Percentiles rank a stretch among this genome's conserved stretches.
These are phyloP conservation scores for Caryopteris hybrid DNA, from an alignment of 305 asterid genomes.

Conservation along the genomic window DNA sequence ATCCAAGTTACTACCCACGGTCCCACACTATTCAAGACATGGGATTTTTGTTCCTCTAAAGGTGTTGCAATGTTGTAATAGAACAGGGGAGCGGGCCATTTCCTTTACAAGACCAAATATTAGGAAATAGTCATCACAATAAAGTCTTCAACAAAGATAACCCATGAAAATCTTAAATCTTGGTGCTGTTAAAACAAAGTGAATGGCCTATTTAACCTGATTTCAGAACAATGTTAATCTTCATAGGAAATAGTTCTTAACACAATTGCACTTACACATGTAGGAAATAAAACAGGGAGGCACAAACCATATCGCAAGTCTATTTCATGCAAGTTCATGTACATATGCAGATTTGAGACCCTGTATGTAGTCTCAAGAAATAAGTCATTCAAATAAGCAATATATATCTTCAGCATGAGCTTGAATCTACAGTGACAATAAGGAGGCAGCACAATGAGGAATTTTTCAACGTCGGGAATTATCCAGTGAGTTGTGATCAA, in stretches of 20 bases:
- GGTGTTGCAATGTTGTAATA: background rate
- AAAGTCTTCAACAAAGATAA: background rate
- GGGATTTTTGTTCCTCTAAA: background rate
- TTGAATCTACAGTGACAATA: background rate
- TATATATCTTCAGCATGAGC: background rate
- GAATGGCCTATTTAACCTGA: background rate
- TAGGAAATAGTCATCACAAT: conserved; percentile 1
- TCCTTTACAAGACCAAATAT: background rate
- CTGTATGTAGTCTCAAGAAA: background rate
- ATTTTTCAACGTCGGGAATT: background rate
- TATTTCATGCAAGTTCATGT: background rate
- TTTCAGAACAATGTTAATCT: background rate
- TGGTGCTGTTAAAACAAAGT: background rate
- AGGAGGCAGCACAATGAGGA: background rate
- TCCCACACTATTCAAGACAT: background rate
- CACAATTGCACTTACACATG: background rate
- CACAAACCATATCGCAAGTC: background rate
- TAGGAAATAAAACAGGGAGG: background rate
- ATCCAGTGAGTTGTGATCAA: background rate
- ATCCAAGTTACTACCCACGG: background rate
- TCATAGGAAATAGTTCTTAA: background rate
- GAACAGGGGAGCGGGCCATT: background rate
- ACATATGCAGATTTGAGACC: background rate
- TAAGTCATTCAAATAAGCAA: background rate
- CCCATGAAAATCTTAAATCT: background rate